Base-by-base conservation (phyloP, 352 stramenopile species). In the Pythium chondricola region DNA sequence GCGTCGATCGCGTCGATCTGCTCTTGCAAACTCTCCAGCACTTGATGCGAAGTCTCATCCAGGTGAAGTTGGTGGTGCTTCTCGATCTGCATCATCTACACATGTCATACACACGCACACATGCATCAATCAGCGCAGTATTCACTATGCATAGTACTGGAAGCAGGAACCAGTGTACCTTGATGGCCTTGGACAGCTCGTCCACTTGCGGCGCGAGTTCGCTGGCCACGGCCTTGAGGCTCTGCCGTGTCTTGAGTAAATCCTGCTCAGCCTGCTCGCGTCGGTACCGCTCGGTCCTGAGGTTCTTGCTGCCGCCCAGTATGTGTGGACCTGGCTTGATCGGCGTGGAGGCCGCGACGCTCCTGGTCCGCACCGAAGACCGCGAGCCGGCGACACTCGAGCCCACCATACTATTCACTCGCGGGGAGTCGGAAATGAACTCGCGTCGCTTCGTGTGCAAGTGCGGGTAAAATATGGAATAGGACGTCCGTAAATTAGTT, bases 251-350 rank as follows among this genome's bases (percentile, higher is more conserved):
- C n/a, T 64, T 47, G 32, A 74, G 61, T 35, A 78, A 52, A 27
- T 58, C 56, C 18, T 39, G 54, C 64, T 86, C 77, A 2, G 70
- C 70, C 35, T 69, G 66, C 31, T 86, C 67, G 11, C 77, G 69
- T 11, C 74, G 63, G n/a, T 73, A 64, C 9, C 74, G 74, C 49
- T 88, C 74, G 13, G 48, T 73, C 38, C 69, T 41, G 22, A 86
- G 63, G 47, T 82, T 88, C 49, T 81, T 85, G 50, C 76, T 88
- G 8, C 74, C 76, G 14, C 76, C 76, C 6, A 88, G 63, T 16
- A 81, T 65, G 37, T 85, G 73, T 5, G 73, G 61, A 32, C 37
- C 5, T 38, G 41, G 8, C 35, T 49, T 49, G 29, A 20, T 32
- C 2, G 48, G 48, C 31, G 48, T 49, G 17, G 49, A 27, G 1